Conservation (phyloP, 768 basidiomycete species). For the Strobilomyces dryophilus region DNA sequence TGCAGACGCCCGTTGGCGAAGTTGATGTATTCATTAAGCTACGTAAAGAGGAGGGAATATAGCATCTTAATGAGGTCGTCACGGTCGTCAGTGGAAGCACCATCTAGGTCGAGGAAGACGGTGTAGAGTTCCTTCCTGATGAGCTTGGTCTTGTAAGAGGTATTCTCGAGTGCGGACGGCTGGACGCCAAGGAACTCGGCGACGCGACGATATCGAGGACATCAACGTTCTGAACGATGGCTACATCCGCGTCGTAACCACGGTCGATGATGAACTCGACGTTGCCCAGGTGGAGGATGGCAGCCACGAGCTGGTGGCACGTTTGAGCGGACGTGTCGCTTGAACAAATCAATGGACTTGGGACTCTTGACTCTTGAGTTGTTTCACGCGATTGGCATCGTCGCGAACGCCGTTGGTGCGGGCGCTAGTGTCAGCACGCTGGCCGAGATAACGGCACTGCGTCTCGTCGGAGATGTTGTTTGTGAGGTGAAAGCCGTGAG, state of each 20-base stretch:
- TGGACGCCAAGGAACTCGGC: conserved; percentile 74
- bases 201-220: conserved; percentile 74
- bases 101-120: conserved; percentile 92
- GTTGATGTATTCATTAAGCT: conserved; percentile 88
- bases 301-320: conserved; percentile 90
- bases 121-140: conserved; percentile 97
- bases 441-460: conserved; percentile 83
- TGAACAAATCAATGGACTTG: conserved; percentile 92
- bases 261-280: conserved; percentile 88
- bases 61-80: conserved; percentile 93
- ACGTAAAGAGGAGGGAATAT: conserved; percentile 91
- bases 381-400: conserved; percentile 86
- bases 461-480: conserved; percentile 84
- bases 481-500: conserved; percentile 90
- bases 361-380: conserved; percentile 89
- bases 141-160: conserved; percentile 88
- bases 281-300: conserved; percentile 95
- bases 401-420: conserved; percentile 53
- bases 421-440: conserved; percentile 46
- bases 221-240: conserved; percentile 85
- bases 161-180: conserved; percentile 64
- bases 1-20: too few species aligned
- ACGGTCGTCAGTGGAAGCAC: conserved; percentile 86
- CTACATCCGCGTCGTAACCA: conserved; percentile 83
- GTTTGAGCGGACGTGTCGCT: conserved; percentile 93